Evolutionary conservation across 108 stramenopile species (phyloP).

Genomic region (Pelagomonas calceolata): DNA sequence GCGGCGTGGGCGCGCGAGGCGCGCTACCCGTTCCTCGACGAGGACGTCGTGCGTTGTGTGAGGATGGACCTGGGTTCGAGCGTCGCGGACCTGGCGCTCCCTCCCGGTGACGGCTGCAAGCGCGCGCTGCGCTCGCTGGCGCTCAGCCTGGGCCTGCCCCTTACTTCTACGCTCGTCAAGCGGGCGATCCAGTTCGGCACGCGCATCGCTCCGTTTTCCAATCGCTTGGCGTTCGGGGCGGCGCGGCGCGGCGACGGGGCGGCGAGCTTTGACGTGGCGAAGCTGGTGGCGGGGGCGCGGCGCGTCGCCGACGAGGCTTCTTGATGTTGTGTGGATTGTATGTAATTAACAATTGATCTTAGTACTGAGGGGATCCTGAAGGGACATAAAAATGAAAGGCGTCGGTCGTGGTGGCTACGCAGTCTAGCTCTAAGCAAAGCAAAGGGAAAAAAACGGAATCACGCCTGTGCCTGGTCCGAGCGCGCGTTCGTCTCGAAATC

Average conservation of each 20-base stretch:
- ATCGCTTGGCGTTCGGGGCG: constrained; percentile 68
- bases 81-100: constrained; percentile 50
- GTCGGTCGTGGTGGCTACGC: too few species aligned
- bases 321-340: too few species aligned
- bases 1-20: constrained; percentile 79
- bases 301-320: too few species aligned
- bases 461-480: too few species aligned
- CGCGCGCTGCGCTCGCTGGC: constrained; percentile 46
- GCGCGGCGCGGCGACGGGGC: constrained; percentile 39
- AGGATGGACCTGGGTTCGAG: constrained; percentile 36
- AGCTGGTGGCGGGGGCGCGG: too few species aligned
- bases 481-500: too few species aligned
- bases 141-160: constrained; percentile 6
- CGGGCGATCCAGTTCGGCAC: constrained; percentile 91
- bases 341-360: too few species aligned
- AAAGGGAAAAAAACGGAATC: too few species aligned
- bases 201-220: constrained; percentile 69
- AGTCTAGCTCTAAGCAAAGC: too few species aligned
- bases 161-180: constrained; percentile 55
- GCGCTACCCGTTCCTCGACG: constrained; percentile 86
- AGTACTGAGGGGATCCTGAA: too few species aligned
- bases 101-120: constrained; percentile 75
- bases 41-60: constrained; percentile 50
- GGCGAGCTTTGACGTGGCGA: background rate
- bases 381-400: too few species aligned